Evolutionary conservation across 148 eudicot species (phyloP), one percentile per base, ranked within the genome.

Genomic region (Tetragonia tetragonoides): DNA sequence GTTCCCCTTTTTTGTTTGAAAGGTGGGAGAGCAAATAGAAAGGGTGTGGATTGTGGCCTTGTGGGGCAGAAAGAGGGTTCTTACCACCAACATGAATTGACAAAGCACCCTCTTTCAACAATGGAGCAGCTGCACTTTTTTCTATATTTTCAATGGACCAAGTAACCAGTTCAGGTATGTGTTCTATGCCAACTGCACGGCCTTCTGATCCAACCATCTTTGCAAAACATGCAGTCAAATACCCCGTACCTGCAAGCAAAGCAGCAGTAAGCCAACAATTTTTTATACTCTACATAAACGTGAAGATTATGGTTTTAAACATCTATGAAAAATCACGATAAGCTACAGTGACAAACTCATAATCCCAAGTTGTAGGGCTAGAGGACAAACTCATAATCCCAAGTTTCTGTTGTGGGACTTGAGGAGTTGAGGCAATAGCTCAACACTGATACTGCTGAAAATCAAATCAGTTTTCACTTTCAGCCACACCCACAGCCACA

Each of bases 151-250:
- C 72, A 12, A 93, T 80, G 16, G 99, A 91, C 75, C 85, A 75
- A 49, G 86, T 73, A 68, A 83, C 95, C 78, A 95, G 81, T 84
- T 95, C 92, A 56, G 97, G 97, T 78, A 95, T 91, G 86, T 95
- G 99, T 73, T 95, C 99, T 24, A 95, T 90, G 73, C 99, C 99
- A 82, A 95, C 90, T 72, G 90, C 92, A 83, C 85, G 88, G 44
- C 99, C 99, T 85, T 93, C 77, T 64, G 91, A 81, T 63, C 97
- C 97, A 82, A 95, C 97, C 97, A 95, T 95, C 62, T 89, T 46
- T 10, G 95, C 97, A 81, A 95, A 93, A 78, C 99, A 95, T 67
- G 99, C 99, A 11, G 99, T 93, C 91, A 95, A 81, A 80, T 95
- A 95, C 61, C 99, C 97, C 21, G 96, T 93, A 75, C 97, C 98